Conservation (phyloP, 495 filamentous ascomycete species). For the Neurospora sp. region DNA sequence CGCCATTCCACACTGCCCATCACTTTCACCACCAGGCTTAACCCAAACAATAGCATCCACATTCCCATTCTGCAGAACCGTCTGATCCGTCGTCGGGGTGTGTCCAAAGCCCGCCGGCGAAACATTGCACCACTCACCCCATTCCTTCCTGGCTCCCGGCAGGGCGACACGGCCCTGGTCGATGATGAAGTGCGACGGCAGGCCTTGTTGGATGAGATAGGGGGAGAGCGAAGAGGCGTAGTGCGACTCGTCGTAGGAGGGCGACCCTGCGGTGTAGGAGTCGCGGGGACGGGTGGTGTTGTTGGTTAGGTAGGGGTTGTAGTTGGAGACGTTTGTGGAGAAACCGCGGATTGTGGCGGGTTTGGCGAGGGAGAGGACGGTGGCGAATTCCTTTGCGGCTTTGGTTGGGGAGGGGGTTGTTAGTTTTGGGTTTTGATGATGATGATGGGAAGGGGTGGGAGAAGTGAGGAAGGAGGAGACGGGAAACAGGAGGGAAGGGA, state of each 20-base stretch:
- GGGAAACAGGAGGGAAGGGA: not conserved
- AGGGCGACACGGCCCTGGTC: conserved; percentile 34
- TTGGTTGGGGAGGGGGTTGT: not conserved
- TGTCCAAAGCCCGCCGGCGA: conserved; percentile 57
- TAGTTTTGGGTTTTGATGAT: conserved; percentile 12
- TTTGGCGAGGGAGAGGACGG: conserved; percentile 47
- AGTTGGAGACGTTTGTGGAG: conserved; percentile 68
- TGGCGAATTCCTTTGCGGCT: conserved; percentile 50
- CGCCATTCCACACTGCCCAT: conserved; percentile 54
- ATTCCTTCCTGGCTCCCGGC: conserved; percentile 48
- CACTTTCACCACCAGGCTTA: conserved; percentile 68
- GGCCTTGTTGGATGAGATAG: conserved; percentile 45
- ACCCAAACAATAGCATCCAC: conserved; percentile 71
- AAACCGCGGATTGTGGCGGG: conserved; percentile 46
- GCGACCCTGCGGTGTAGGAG: conserved; percentile 34
- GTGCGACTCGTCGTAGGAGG: conserved; percentile 49
- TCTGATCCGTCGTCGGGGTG: conserved; percentile 48
- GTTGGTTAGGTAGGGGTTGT: conserved; percentile 45
- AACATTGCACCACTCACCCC: conserved; percentile 75
- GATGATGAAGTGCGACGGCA: conserved; percentile 53
- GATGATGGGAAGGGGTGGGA: not conserved
- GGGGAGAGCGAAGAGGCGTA: conserved; percentile 58
- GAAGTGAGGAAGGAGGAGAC: not conserved
- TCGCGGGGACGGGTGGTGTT: conserved; percentile 31
- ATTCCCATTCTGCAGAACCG: conserved; percentile 33